A percentile compares a stretch with the other conserved stretches of the same genome.
phyloP scores from a whole-genome alignment of 306 rosid genomes.

The Castanopsis chinensis region DNA sequence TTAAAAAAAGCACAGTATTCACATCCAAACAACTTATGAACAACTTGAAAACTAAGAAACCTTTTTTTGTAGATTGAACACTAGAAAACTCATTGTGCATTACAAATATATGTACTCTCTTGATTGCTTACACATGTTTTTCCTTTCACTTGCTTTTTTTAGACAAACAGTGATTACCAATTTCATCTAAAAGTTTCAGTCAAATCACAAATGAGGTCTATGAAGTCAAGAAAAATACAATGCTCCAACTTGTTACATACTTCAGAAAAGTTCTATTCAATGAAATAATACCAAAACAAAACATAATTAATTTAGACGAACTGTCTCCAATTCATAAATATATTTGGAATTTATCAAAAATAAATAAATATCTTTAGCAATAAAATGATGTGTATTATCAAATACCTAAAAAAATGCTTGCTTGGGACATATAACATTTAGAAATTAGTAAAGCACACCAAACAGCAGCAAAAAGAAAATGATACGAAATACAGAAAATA shows the following conservation, averaged over 20 bases:
- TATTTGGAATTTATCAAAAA: no score
- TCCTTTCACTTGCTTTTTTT: background rate
- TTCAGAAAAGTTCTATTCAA: background rate
- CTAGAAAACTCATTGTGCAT: background rate
- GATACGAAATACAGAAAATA: background rate
- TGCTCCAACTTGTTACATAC: background rate
- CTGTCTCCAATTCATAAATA: background rate
- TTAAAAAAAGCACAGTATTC: background rate
- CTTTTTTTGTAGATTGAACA: background rate
- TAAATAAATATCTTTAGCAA: background rate
- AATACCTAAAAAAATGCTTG: background rate
- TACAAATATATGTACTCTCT: background rate
- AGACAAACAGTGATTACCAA: background rate
- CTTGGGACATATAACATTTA: background rate
- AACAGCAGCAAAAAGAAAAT: conserved; percentile 2
- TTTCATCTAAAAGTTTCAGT: background rate
- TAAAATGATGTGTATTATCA: background rate
- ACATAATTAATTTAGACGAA: background rate
- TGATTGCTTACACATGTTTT: background rate
- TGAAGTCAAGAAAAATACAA: background rate
- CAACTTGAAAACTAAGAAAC: no score
- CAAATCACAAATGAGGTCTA: background rate
- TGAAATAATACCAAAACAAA: background rate
- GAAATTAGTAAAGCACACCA: background rate
- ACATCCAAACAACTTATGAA: background rate